A percentile compares a stretch with the other conserved stretches of the same genome.
Evolutionary conservation across 306 rosid genomes (phyloP).

Genomic region (Cyamopsis tetragonoloba): DNA sequence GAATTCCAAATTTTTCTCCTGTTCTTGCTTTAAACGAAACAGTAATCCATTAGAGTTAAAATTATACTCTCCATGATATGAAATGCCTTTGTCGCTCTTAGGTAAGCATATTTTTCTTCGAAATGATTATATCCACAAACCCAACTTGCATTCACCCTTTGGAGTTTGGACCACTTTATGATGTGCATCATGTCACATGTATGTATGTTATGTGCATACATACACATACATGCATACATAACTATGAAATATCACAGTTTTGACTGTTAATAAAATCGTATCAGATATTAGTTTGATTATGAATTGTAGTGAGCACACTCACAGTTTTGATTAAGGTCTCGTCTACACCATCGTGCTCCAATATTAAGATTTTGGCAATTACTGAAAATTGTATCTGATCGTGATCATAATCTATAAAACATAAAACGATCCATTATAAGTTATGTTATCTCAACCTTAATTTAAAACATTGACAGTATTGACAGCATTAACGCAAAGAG

Average conservation of each 20-base stretch:
- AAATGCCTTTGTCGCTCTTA: slow-evolving; percentile 41
- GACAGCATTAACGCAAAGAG: slow-evolving; percentile 1
- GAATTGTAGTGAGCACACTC: no score
- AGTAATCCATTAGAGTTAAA: slow-evolving; percentile 44
- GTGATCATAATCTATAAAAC: no score
- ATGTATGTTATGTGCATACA: slow-evolving; percentile 1
- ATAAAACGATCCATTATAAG: no score
- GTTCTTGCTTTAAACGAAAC: slow-evolving; percentile 44
- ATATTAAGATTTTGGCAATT: no score
- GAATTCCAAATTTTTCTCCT: slow-evolving; percentile 27
- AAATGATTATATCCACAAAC: slow-evolving; percentile 75
- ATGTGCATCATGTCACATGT: slow-evolving; percentile 22
- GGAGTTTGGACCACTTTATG: slow-evolving; percentile 23
- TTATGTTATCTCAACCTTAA: no score
- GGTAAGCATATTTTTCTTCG: slow-evolving; percentile 54
- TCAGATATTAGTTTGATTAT: no score
- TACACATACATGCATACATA: background rate
- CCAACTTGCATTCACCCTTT: slow-evolving; percentile 40
- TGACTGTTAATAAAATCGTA: no score
- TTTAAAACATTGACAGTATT: no score
- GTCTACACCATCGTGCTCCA: no score
- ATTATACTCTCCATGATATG: slow-evolving; percentile 48
- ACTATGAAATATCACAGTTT: no score
- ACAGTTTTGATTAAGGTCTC: no score
- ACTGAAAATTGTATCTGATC: no score